These are phyloP conservation scores for Trametes pubescens DNA, from an alignment of 1,284 basidiomycete species.

Conservation along the genomic window DNA sequence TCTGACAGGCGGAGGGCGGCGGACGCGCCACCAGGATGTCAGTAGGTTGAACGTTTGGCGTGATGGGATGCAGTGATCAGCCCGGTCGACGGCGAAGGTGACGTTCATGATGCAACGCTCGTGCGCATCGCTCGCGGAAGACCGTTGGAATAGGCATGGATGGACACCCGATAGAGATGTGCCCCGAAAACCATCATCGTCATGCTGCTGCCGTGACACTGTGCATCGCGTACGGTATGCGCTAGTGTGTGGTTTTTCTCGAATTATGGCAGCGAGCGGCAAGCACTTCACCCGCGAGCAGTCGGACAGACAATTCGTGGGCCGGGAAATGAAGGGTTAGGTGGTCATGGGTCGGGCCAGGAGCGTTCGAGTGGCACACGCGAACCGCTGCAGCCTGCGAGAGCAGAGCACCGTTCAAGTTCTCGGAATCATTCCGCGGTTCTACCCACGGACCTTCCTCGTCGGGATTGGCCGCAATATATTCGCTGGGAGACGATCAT, in stretches of 20 bases:
- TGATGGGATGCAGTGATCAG: conserved; percentile 1
- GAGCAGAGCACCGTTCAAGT: not conserved
- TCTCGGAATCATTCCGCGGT: conserved; percentile 8
- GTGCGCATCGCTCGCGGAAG: not conserved
- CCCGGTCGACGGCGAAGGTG: conserved; percentile 3
- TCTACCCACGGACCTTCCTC: conserved; percentile 14
- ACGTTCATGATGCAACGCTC: not conserved
- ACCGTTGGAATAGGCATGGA: not conserved
- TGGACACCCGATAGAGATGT: not conserved
- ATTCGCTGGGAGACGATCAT: not conserved
- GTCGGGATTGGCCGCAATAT: conserved; percentile 5
- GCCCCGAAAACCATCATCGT: not conserved
- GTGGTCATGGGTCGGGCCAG: conserved; percentile 5
- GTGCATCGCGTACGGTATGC: not conserved
- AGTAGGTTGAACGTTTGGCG: not conserved
- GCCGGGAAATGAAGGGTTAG: not conserved
- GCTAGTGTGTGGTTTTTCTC: too few relatives aligned
- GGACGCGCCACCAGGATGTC: not conserved
- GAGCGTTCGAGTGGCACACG: not conserved
- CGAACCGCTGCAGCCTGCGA: not conserved
- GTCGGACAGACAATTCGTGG: not conserved
- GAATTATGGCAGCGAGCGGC: not conserved
- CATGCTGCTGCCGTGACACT: not conserved
- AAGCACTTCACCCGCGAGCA: not conserved
- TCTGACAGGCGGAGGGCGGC: conserved; percentile 4